Conservation (phyloP, 2,329 filamentous ascomycete species). For the Pseudonectria foliicola region DNA sequence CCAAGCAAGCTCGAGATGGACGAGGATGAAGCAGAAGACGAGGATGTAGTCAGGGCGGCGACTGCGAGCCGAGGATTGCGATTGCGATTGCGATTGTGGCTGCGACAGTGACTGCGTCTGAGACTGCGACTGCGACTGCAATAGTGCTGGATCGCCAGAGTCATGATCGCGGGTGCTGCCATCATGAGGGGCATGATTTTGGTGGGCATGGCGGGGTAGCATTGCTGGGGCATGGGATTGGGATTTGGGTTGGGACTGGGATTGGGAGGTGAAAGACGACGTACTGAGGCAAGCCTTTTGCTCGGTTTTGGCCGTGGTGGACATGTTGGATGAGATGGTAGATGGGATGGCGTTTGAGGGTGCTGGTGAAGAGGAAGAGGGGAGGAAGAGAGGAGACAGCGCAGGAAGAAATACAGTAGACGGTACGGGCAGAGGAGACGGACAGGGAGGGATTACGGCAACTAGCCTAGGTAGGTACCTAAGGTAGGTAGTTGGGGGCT, state of each 20-base stretch:
- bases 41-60: conserved; percentile 33
- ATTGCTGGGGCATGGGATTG: conserved; percentile 15
- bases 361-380: conserved; percentile 8
- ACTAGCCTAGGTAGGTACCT: no score
- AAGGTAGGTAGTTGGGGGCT: no score
- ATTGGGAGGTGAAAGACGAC: conserved; percentile 30
- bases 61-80: no score
- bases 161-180: conserved; percentile 1
- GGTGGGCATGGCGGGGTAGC: conserved; percentile 5
- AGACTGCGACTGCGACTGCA: conserved; percentile 1
- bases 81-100: no score
- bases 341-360: conserved; percentile 4
- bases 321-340: conserved; percentile 5
- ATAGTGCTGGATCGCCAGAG: no score
- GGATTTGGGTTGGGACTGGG: conserved; percentile 5
- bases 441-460: no score
- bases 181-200: conserved; percentile 2
- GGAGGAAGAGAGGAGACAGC: conserved; percentile 8
- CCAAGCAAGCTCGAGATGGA: conserved; percentile 52
- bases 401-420: conserved; percentile 8
- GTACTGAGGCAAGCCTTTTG: conserved; percentile 58
- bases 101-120: no score
- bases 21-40: conserved; percentile 42
- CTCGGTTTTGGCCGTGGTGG: conserved; percentile 46
- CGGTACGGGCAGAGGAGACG: conserved; percentile 1